Percentiles rank a stretch among this genome's conserved stretches.
Evolutionary conservation across 2,329 filamentous ascomycete species (phyloP).

Genomic region (Aspergillus costaricaensis): DNA sequence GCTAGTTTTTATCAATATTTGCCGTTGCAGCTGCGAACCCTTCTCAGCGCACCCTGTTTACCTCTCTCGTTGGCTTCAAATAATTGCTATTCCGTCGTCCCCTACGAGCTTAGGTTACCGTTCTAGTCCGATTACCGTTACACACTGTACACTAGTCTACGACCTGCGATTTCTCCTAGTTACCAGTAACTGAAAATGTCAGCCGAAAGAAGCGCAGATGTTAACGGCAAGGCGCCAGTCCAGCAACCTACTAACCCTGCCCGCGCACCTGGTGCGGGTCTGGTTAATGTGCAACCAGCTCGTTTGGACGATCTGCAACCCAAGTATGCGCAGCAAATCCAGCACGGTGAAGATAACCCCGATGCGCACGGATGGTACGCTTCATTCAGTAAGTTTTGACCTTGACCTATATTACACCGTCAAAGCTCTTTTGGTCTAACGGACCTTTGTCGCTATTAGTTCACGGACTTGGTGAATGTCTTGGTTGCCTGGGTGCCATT

Average conservation of each 20-base stretch:
- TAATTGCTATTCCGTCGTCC: too few relatives aligned
- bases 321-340: constrained; percentile 69
- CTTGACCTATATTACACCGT: background rate
- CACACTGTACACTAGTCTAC: background rate
- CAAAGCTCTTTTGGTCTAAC: background rate
- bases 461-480: constrained; percentile 69
- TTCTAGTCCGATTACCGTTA: too few relatives aligned
- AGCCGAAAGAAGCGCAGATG: constrained; percentile 22
- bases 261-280: constrained; percentile 41
- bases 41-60: too few relatives aligned
- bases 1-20: background rate
- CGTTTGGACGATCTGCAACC: constrained; percentile 81
- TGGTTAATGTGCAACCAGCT: constrained; percentile 76
- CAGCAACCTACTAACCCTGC: constrained; percentile 42
- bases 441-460: constrained; percentile 48
- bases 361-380: constrained; percentile 86
- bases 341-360: constrained; percentile 64
- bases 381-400: constrained; percentile 66
- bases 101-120: background rate
- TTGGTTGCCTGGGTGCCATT: constrained; percentile 81
- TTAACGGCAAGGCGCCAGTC: constrained; percentile 39
- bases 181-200: constrained; percentile 28
- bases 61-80: too few relatives aligned
- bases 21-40: too few relatives aligned
- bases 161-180: background rate